A percentile compares a stretch with the other conserved stretches of the same genome.
Conservation (phyloP, 352 stramenopile species). For the Pythium guiyangense region DNA sequence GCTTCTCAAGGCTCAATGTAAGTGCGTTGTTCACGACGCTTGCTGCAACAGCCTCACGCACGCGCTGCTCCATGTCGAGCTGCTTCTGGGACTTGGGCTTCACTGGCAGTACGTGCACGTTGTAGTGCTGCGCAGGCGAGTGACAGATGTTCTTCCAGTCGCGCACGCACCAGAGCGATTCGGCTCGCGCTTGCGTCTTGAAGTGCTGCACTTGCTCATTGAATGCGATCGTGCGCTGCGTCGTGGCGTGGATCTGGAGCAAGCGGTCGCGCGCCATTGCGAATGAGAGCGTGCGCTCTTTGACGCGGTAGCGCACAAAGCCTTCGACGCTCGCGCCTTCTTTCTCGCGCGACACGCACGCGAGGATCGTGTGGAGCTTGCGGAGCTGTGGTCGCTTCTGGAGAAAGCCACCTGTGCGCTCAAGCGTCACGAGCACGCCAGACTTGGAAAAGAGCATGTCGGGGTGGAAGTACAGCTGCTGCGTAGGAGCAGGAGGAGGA, state of each 20-base stretch:
- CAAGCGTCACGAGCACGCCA: conserved; percentile 43
- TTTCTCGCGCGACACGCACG: conserved; percentile 49
- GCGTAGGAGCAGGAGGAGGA: not conserved
- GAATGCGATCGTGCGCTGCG: conserved; percentile 25
- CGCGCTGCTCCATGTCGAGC: conserved; percentile 27
- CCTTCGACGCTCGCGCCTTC: conserved; percentile 37
- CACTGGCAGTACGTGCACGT: conserved; percentile 39
- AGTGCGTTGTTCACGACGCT: conserved; percentile 32
- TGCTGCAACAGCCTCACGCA: conserved; percentile 18
- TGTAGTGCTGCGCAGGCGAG: conserved; percentile 45
- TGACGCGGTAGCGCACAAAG: conserved; percentile 48
- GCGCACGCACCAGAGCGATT: conserved; percentile 60
- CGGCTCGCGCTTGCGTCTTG: conserved; percentile 30
- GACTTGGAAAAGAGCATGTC: conserved; percentile 52
- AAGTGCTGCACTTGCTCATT: conserved; percentile 40
- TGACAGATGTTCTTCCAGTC: conserved; percentile 36
- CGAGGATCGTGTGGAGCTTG: conserved; percentile 44
- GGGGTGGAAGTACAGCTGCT: conserved; percentile 14
- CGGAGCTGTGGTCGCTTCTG: conserved; percentile 52
- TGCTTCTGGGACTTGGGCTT: conserved; percentile 37
- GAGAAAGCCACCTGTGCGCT: conserved; percentile 34
- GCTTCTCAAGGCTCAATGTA: conserved; percentile 26
- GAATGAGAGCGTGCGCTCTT: conserved; percentile 44
- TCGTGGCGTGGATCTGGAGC: conserved; percentile 31
- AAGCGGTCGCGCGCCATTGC: conserved; percentile 13